phyloP scores from a whole-genome alignment of 2,329 filamentous ascomycete genomes.

The Fusarium succisae region DNA sequence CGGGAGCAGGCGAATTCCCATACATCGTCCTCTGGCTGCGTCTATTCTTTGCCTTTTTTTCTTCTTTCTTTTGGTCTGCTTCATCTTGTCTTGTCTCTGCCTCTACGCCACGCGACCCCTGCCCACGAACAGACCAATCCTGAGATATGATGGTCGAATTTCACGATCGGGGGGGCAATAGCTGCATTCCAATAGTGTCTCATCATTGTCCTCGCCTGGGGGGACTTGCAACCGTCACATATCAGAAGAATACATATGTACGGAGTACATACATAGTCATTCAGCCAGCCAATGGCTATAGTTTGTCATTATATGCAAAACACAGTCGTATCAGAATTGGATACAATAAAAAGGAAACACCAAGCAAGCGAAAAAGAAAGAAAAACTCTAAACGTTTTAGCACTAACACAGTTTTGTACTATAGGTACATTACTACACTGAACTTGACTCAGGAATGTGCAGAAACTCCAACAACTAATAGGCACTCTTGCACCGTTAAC shows the following conservation, averaged over 20 bases:
- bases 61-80: constrained; percentile 1
- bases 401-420: background rate
- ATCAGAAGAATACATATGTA: constrained; percentile 2
- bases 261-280: too few species aligned
- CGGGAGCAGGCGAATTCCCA: constrained; percentile 9
- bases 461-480: background rate
- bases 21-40: background rate
- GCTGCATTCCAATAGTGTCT: constrained; percentile 32
- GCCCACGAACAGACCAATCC: constrained; percentile 17
- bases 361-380: background rate
- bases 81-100: constrained; percentile 31
- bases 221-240: constrained; percentile 18
- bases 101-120: constrained; percentile 29
- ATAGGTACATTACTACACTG: background rate
- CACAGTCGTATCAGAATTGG: background rate
- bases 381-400: constrained; percentile 10
- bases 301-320: background rate
- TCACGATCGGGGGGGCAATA: background rate
- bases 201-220: constrained; percentile 1
- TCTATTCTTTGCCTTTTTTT: background rate
- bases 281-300: background rate
- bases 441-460: constrained; percentile 34
- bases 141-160: background rate
- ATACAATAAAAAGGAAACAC: background rate
- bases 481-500: background rate